Base-by-base conservation (phyloP, 768 basidiomycete species). In the Rhodosporidiobolus odoratus region DNA sequence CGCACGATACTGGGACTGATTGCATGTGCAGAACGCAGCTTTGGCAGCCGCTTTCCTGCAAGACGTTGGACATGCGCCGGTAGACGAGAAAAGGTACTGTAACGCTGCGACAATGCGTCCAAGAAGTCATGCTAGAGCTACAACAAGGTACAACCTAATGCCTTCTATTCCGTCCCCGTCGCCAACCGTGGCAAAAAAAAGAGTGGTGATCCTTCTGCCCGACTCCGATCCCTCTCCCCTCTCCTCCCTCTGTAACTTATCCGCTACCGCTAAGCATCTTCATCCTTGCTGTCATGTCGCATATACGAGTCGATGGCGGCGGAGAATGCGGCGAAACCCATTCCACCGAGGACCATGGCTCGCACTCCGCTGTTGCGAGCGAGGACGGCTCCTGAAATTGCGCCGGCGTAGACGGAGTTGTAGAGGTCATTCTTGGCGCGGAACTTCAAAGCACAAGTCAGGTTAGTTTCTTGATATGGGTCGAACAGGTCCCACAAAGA, bases 401-500 rank as follows among this genome's bases (percentile, higher is more conserved):
- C 92, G 2, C 95, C 95, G 10, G 90, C 88, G 19, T 87, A 85
- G 25, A 92, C 85, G 16, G 92, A 89, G 78, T 98, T 98, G 65
- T 87, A 88, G 75, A 97, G 90, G 79, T 98, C 95, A 77, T 96
- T 94, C 81, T 88, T 92, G 15, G 92, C 94, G 54, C 95, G 92
- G 80, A 96, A 98, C 94, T 96, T 38, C 34, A 37, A 50, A 53
- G 66, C 12, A 57, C 23, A 53, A n/a, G 40, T 10, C 48, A n/a
- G 48, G 48, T 12, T 7, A 50, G 21, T 50, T 23, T 50, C n/a
- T n/a, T n/a, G n/a, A n/a, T n/a, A n/a, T n/a, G n/a, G n/a, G n/a
- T n/a, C n/a, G n/a, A n/a, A n/a, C n/a, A n/a, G n/a, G n/a, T 45
- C 23, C 13, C 13, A 12, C 13, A 53, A 19, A 53, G 52, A 6